Evolutionary conservation across 2,329 filamentous ascomycete species (phyloP).

Genomic region (Xylariaceae sp.): DNA sequence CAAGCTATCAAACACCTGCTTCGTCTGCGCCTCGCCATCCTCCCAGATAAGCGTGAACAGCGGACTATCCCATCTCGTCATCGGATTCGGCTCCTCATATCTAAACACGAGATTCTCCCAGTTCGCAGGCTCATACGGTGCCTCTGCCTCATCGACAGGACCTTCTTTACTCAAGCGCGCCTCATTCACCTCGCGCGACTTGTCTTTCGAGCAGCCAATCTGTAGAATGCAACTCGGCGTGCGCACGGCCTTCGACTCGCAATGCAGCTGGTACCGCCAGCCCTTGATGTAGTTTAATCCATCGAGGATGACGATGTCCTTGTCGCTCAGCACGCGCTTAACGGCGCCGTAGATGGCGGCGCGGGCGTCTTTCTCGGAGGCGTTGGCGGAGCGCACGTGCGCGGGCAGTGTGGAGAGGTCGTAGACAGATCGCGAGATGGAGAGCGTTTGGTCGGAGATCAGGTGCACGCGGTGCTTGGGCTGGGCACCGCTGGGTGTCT

Average conservation of each 20-base stretch:
- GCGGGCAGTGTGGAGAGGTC: slow-evolving; percentile 54
- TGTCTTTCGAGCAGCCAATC: slow-evolving; percentile 52
- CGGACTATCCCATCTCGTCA: slow-evolving; percentile 79
- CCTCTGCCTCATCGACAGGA: slow-evolving; percentile 35
- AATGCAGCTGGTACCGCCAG: slow-evolving; percentile 80
- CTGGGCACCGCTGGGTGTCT: slow-evolving; percentile 26
- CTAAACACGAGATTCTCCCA: slow-evolving; percentile 77
- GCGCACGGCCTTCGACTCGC: slow-evolving; percentile 73
- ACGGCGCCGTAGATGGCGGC: slow-evolving; percentile 72
- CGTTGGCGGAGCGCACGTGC: slow-evolving; percentile 64
- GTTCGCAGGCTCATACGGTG: slow-evolving; percentile 51
- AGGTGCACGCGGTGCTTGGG: slow-evolving; percentile 62
- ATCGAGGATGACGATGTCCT: slow-evolving; percentile 74
- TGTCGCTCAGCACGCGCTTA: slow-evolving; percentile 66
- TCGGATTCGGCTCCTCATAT: slow-evolving; percentile 81
- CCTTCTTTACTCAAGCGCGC: slow-evolving; percentile 41
- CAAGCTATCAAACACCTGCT: slow-evolving; percentile 55
- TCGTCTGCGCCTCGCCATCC: slow-evolving; percentile 57
- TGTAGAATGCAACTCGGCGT: slow-evolving; percentile 72
- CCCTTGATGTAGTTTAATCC: slow-evolving; percentile 86
- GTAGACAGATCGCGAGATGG: slow-evolving; percentile 66
- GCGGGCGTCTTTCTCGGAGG: slow-evolving; percentile 74
- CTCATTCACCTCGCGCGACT: slow-evolving; percentile 55
- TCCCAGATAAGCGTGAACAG: slow-evolving; percentile 75
- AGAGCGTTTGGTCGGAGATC: slow-evolving; percentile 67